A percentile compares a stretch with the other conserved stretches of the same genome.
Evolutionary conservation across 2,329 filamentous ascomycete genomes (phyloP).

Genomic region (Aspergillus vadensis): DNA sequence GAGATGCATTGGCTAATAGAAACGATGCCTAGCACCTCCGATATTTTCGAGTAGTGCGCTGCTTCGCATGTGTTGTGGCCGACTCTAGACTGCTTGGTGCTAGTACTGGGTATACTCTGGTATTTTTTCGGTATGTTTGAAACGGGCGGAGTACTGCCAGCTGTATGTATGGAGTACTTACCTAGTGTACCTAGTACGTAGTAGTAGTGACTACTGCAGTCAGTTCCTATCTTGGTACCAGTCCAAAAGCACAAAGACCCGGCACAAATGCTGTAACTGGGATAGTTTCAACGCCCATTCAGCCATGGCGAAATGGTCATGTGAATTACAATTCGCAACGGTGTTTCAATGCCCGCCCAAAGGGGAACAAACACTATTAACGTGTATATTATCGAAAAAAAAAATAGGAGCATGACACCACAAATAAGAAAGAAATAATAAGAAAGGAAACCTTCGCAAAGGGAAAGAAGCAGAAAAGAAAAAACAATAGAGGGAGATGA

Average conservation of each 20-base stretch:
- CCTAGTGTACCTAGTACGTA: neutral
- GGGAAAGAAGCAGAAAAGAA: neutral
- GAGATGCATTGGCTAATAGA: neutral
- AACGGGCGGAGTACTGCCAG: neutral
- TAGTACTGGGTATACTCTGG: neutral
- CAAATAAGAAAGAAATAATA: neutral
- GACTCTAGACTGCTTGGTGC: neutral
- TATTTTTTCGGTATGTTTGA: neutral
- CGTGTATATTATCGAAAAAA: too few species aligned
- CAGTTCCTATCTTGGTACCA: slow-evolving; percentile 21
- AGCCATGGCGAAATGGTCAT: slow-evolving; percentile 14
- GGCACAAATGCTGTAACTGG: slow-evolving; percentile 20
- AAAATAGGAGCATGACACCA: neutral
- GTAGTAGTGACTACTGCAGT: slow-evolving; percentile 17
- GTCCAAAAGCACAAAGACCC: slow-evolving; percentile 19
- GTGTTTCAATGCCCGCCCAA: neutral
- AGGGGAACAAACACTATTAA: neutral
- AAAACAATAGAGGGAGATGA: neutral
- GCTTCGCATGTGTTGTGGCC: neutral
- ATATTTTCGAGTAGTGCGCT: neutral
- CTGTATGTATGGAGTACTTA: neutral
- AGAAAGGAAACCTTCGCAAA: neutral
- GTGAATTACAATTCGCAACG: slow-evolving; percentile 8
- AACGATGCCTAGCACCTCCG: neutral
- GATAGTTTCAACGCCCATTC: slow-evolving; percentile 16